Conservation (phyloP, 2,329 filamentous ascomycete species). For the Eurotiales sp. region DNA sequence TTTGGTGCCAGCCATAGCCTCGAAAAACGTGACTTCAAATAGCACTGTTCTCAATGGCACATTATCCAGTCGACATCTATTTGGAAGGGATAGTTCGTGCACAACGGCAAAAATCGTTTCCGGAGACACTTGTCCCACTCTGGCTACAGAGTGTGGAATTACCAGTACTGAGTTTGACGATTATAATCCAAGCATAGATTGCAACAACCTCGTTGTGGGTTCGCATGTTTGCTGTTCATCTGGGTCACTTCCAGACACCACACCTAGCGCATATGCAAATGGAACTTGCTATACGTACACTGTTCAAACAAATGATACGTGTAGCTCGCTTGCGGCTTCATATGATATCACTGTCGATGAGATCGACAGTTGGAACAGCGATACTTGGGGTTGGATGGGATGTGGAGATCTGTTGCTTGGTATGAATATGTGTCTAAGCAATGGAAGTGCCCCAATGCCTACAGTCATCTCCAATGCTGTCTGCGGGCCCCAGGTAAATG, state of each 20-base stretch:
- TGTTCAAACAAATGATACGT: slow-evolving; percentile 17
- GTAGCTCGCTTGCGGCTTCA: background rate
- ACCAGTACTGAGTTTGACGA: slow-evolving; percentile 34
- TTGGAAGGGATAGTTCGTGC: background rate
- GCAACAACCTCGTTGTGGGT: background rate
- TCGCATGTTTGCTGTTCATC: background rate
- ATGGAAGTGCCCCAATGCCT: slow-evolving; percentile 35
- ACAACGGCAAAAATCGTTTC: slow-evolving; percentile 24
- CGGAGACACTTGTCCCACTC: slow-evolving; percentile 35
- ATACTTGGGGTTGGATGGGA: slow-evolving; percentile 42
- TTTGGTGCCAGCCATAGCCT: background rate
- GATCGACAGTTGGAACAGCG: slow-evolving; percentile 35
- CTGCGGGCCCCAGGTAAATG: slow-evolving; percentile 41
- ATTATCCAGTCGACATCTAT: background rate
- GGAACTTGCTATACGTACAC: slow-evolving; percentile 34
- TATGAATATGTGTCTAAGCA: slow-evolving; percentile 34
- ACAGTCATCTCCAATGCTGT: slow-evolving; percentile 28
- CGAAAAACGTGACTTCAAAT: background rate
- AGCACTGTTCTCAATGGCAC: background rate
- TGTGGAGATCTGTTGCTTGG: slow-evolving; percentile 28
- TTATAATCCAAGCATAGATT: slow-evolving; percentile 29
- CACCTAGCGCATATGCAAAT: background rate
- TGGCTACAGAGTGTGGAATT: slow-evolving; percentile 41
- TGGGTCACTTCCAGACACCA: background rate
- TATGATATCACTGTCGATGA: background rate